phyloP scores from a whole-genome alignment of 2,329 filamentous ascomycete species.

The Sporothrix variecibatus region DNA sequence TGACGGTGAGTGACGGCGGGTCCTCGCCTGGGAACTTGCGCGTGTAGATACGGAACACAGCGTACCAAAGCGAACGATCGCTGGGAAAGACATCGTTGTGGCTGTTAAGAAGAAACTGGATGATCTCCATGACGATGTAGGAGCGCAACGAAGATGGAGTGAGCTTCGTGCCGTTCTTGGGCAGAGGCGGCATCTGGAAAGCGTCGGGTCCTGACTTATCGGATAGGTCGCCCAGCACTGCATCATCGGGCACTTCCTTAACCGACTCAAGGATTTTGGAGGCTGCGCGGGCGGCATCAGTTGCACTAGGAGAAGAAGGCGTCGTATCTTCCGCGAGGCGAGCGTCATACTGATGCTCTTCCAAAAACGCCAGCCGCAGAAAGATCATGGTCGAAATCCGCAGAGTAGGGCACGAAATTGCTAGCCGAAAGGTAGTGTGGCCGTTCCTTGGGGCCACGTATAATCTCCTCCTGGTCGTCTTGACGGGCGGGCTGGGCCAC shows the following conservation, averaged over 20 bases:
- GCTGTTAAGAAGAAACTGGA: slow-evolving; percentile 45
- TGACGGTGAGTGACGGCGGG: slow-evolving; percentile 45
- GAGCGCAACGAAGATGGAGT: slow-evolving; percentile 30
- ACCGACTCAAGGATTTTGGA: background rate
- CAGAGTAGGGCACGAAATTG: no score
- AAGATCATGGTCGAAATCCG: no score
- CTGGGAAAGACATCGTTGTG: slow-evolving; percentile 54
- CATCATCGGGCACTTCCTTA: background rate
- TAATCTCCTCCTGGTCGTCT: background rate
- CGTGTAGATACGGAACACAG: slow-evolving; percentile 49
- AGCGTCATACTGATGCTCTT: background rate
- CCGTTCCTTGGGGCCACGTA: no score
- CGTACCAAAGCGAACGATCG: slow-evolving; percentile 52
- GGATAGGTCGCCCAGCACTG: no score
- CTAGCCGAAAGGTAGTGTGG: no score
- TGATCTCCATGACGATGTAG: slow-evolving; percentile 44
- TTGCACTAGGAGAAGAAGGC: background rate
- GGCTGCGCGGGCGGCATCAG: background rate
- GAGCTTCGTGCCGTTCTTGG: slow-evolving; percentile 32
- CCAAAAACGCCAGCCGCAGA: background rate
- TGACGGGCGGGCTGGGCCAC: background rate
- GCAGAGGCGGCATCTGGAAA: slow-evolving; percentile 30
- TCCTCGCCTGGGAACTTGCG: slow-evolving; percentile 44
- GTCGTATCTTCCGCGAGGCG: background rate
- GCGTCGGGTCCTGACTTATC: background rate